Conservation (phyloP, 176 grass and related monocot genomes). For the Hordeum vulgare region DNA sequence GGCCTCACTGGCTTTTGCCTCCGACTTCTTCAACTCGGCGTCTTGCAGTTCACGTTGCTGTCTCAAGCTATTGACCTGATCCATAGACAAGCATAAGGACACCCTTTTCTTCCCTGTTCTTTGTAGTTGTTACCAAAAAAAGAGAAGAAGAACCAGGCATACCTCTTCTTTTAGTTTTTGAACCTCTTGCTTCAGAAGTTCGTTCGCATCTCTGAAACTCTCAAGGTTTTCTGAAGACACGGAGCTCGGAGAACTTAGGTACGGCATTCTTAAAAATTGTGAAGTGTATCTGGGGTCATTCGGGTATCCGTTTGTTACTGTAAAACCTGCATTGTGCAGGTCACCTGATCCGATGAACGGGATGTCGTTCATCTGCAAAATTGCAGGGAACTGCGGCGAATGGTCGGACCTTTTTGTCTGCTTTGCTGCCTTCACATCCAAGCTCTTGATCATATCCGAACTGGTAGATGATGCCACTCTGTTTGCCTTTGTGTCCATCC, state of each 20-base stretch:
- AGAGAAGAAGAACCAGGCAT: background rate
- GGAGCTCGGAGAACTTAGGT: constrained; percentile 35
- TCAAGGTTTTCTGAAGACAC: constrained; percentile 51
- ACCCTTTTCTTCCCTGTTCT: background rate
- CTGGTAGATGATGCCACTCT: constrained; percentile 44
- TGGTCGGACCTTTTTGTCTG: constrained; percentile 65
- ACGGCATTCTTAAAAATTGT: constrained; percentile 46
- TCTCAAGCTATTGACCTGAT: constrained; percentile 61
- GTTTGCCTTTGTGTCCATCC: constrained; percentile 31
- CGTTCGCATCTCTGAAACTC: constrained; percentile 67
- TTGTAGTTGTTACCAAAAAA: background rate
- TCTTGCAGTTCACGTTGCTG: constrained; percentile 56
- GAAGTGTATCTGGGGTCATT: constrained; percentile 23
- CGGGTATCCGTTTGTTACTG: constrained; percentile 16
- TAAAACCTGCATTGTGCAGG: constrained; percentile 29
- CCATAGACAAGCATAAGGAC: constrained; percentile 13
- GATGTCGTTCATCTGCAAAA: constrained; percentile 68
- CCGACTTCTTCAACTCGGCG: constrained; percentile 53
- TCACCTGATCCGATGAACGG: constrained; percentile 52
- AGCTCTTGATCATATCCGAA: constrained; percentile 82
- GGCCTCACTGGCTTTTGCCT: constrained; percentile 69
- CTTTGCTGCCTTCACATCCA: constrained; percentile 78
- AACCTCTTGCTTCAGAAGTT: constrained; percentile 85
- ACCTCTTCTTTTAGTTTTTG: constrained; percentile 84
- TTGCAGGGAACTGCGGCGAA: constrained; percentile 31